Evolutionary conservation across 2,329 filamentous ascomycete species (phyloP).

Genomic region (Macroventuria anomochaeta): DNA sequence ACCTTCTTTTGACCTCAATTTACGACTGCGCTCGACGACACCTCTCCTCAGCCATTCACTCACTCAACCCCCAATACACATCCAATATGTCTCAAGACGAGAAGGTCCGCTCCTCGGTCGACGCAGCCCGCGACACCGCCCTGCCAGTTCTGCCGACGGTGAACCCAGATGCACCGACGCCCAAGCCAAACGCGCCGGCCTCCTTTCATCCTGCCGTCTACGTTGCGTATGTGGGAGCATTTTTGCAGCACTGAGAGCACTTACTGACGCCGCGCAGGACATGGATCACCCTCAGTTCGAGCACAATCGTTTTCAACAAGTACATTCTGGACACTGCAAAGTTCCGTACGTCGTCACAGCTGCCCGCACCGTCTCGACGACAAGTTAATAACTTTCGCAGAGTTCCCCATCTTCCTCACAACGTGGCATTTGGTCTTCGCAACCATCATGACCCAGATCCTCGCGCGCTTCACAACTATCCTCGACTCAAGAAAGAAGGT

Average conservation of each 20-base stretch:
- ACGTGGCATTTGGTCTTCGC: conserved; percentile 96
- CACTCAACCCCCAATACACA: conserved; percentile 23
- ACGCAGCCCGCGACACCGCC: conserved; percentile 68
- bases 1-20: conserved; percentile 27
- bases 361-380: neutral
- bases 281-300: conserved; percentile 92
- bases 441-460: conserved; percentile 89
- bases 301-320: conserved; percentile 99
- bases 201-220: conserved; percentile 83
- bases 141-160: conserved; percentile 76
- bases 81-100: conserved; percentile 67
- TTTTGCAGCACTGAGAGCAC: conserved; percentile 42
- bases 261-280: conserved; percentile 60
- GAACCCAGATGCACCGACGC: conserved; percentile 77
- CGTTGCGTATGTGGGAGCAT: conserved; percentile 65
- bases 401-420: conserved; percentile 69
- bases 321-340: conserved; percentile 87
- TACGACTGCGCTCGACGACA: conserved; percentile 18
- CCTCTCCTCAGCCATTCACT: conserved; percentile 31
- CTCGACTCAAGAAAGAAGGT: conserved; percentile 95
- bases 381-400: conserved; percentile 41
- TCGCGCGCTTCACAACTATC: conserved; percentile 86
- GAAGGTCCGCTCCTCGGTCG: conserved; percentile 83
- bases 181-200: conserved; percentile 63
- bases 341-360: conserved; percentile 73